phyloP scores from a whole-genome alignment of 495 filamentous ascomycete species.

The Aspergillus mulundensis region DNA sequence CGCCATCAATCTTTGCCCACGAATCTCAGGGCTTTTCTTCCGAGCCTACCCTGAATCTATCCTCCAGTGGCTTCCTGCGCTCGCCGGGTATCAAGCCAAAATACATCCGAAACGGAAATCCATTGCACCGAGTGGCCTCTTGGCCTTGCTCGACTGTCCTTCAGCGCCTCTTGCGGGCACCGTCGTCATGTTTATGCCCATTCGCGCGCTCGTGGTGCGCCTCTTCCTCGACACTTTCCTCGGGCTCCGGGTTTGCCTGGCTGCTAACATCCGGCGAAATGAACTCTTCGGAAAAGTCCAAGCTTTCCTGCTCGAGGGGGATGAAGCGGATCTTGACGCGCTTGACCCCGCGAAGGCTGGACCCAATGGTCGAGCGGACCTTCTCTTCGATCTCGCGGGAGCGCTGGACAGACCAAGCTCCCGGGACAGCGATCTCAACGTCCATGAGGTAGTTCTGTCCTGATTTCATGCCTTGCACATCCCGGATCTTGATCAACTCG shows the following conservation, averaged over 20 bases:
- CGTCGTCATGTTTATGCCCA: conserved; percentile 25
- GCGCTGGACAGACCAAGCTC: conserved; percentile 63
- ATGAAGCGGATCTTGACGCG: conserved; percentile 79
- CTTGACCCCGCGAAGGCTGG: conserved; percentile 74
- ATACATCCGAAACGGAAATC: not conserved
- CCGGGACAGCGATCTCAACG: conserved; percentile 74
- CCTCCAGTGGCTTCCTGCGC: not conserved
- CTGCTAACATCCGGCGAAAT: conserved; percentile 63
- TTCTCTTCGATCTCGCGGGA: conserved; percentile 65
- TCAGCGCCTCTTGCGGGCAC: conserved; percentile 29
- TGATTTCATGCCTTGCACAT: conserved; percentile 83
- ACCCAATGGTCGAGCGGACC: conserved; percentile 64
- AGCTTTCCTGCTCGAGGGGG: conserved; percentile 49
- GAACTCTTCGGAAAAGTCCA: conserved; percentile 71
- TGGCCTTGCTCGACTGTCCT: not conserved
- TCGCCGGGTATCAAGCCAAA: not conserved
- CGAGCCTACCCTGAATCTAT: not conserved
- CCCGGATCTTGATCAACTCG: conserved; percentile 54
- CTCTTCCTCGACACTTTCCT: conserved; percentile 36
- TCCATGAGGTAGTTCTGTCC: conserved; percentile 95
- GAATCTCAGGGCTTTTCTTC: not conserved
- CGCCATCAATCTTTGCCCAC: not conserved
- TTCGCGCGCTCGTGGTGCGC: conserved; percentile 40
- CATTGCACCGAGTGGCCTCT: not conserved
- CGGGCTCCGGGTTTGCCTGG: conserved; percentile 62